phyloP scores from a whole-genome alignment of 495 filamentous ascomycete genomes.

The Annulohypoxylon bovei region DNA sequence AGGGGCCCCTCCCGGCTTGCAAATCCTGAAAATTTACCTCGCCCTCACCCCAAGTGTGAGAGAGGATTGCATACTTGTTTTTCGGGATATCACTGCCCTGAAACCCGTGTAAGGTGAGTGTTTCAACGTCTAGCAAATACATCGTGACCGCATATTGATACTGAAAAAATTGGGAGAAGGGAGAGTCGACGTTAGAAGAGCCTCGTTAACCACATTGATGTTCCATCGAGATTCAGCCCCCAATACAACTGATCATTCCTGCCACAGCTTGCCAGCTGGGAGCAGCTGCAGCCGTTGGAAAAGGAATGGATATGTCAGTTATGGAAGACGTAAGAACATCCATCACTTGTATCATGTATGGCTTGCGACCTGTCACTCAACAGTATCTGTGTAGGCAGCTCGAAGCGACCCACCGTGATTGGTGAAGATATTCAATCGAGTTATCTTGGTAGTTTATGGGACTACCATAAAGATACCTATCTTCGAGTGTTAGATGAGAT shows the following conservation, averaged over 20 bases:
- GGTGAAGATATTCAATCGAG: neutral
- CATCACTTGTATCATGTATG: slow-evolving; percentile 2
- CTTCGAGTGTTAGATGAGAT: neutral
- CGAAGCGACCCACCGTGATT: neutral
- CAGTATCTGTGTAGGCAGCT: neutral
- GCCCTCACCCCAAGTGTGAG: slow-evolving; percentile 47
- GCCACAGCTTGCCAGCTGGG: neutral
- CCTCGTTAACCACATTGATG: neutral
- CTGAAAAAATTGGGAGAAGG: neutral
- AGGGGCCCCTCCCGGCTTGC: slow-evolving; percentile 14
- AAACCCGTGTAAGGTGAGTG: slow-evolving; percentile 36
- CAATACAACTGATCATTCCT: neutral
- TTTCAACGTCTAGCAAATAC: slow-evolving; percentile 37
- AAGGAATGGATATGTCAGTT: neutral
- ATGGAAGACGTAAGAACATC: neutral
- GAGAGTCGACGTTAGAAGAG: neutral
- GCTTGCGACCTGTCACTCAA: neutral
- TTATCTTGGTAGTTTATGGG: neutral
- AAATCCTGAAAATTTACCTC: slow-evolving; percentile 50
- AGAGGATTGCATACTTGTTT: slow-evolving; percentile 53
- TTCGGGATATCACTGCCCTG: slow-evolving; percentile 21
- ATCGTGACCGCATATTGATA: slow-evolving; percentile 12
- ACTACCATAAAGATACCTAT: neutral
- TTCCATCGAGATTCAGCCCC: neutral
- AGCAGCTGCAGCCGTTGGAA: neutral